Evolutionary conservation across 768 basidiomycete genomes (phyloP), one percentile per base, ranked within the genome.

Genomic region (Dioszegia hungarica): DNA sequence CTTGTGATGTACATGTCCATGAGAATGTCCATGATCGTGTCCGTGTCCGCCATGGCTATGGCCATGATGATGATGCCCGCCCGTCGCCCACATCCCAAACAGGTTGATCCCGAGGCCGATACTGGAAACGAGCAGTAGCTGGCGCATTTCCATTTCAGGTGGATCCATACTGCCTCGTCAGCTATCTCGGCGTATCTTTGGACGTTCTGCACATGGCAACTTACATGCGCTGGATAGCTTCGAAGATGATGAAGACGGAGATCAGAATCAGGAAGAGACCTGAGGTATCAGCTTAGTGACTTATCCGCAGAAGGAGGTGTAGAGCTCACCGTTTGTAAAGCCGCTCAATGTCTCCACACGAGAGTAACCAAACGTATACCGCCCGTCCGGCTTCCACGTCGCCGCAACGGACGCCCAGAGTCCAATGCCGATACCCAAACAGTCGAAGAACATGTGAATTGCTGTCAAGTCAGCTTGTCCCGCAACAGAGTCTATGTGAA

Each of bases 391-490:
- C 36, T 90, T 87, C 95, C 95, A 98, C 11, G 88, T 93, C 1
- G 94, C 91, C 88, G 98, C 98, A 5, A 99, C 89, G 9, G 90
- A 93, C 5, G 95, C 95, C 55, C 95, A 85, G 2, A 99, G 81
- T 1, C 95, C 95, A 50, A 99, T 89, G 0, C 85, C 91, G 49
- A 99, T 90, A 0, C 94, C 94, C 83, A 97, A 85, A 71, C 95
- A 98, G 77, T 99, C 95, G 66, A 99, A 99, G 11, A 91, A 90
- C 95, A 98, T 99, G 72, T 99, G 95, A 34, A 99, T 98, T 20
- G 95, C 94, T 98, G 63, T 19, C 9, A 9, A 15, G 25, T 59
- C n/a, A 63, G 60, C 41, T n/a, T 53, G 9, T 24, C 19, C 14
- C 15, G 3, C n/a, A 28, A 31, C 17, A 15, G 6, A 33, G 22